Evolutionary conservation across 768 basidiomycete genomes (phyloP), one percentile per base, ranked within the genome.

Genomic region (Termitomyces sp.): DNA sequence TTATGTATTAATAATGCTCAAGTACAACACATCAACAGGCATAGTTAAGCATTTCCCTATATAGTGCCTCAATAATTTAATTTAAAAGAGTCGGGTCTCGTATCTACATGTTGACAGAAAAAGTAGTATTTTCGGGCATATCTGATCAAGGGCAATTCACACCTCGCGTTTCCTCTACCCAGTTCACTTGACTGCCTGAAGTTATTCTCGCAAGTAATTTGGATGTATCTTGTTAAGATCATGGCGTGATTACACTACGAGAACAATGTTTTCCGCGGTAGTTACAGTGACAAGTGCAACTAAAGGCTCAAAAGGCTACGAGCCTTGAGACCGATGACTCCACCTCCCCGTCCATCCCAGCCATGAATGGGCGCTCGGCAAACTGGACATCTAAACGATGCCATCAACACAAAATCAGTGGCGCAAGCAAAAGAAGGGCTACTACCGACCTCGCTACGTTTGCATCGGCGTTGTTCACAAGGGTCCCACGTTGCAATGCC

Each of bases 291-390:
- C 27, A n/a, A 30, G 37, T 20, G 6, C 18, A 31, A 15, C 39
- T 54, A 54, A 18, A 57, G 48, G 8, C 11, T 33, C 27, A 81
- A 72, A 6, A 78, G 72, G 27, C 73, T 75, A 16, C 79, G 75
- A 53, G 76, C 65, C 64, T 82, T 83, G 50, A 87, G 65, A 1
- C 87, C 86, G 55, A 88, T 76, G 5, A 89, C 85, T 9, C 88
- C 88, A 6, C 81, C 84, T 1, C 88, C 87, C 61, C 72, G 77
- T 2, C 88, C 88, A 67, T 89, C 87, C 88, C 88, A 89, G 2
- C 82, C 83, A 1, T 79, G 79, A 61, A 89, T 84, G 44, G 72
- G 69, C 1, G 86, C 86, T 18, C 88, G 81, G 67, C 88, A 89
- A 3, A 88, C 87, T 0, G 88, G 88, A 68, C 88, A 89, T 64